These are phyloP conservation scores for Suillus cothurnatus DNA, from an alignment of 768 basidiomycete genomes.

Conservation along the genomic window DNA sequence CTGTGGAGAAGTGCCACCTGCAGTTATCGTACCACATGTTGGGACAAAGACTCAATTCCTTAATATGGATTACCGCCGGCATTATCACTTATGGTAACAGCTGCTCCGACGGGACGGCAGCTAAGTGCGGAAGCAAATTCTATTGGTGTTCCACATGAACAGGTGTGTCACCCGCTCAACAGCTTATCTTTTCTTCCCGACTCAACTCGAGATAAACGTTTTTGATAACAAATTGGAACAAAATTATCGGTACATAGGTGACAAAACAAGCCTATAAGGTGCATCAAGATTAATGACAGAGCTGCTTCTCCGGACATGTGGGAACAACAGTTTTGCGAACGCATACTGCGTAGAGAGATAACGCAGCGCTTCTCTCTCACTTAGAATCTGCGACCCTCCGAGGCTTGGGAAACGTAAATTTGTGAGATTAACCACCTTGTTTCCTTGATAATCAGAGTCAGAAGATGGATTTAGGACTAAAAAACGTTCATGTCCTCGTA, in stretches of 20 bases:
- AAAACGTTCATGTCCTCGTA: constrained; percentile 66
- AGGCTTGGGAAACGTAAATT: neutral
- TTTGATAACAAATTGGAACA: neutral
- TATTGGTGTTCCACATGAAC: neutral
- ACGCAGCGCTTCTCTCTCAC: neutral
- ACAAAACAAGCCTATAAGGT: neutral
- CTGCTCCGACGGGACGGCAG: neutral
- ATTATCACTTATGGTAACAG: neutral
- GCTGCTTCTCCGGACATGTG: neutral
- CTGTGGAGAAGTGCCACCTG: neutral
- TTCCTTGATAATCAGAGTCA: neutral
- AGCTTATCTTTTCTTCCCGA: neutral
- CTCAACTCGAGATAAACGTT: neutral
- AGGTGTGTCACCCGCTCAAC: neutral
- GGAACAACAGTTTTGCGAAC: neutral
- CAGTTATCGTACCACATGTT: neutral
- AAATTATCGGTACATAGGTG: neutral
- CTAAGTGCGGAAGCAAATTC: neutral
- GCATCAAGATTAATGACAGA: neutral
- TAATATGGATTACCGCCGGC: neutral
- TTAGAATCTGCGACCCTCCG: neutral
- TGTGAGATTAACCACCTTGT: neutral
- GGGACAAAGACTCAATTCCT: constrained; percentile 1
- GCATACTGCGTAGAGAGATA: neutral
- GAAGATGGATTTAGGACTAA: constrained; percentile 58